Percentiles rank a stretch among this genome's conserved stretches.
Evolutionary conservation across 352 stramenopile species (phyloP).

Genomic region (Globisporangium rhizosaccharum): DNA sequence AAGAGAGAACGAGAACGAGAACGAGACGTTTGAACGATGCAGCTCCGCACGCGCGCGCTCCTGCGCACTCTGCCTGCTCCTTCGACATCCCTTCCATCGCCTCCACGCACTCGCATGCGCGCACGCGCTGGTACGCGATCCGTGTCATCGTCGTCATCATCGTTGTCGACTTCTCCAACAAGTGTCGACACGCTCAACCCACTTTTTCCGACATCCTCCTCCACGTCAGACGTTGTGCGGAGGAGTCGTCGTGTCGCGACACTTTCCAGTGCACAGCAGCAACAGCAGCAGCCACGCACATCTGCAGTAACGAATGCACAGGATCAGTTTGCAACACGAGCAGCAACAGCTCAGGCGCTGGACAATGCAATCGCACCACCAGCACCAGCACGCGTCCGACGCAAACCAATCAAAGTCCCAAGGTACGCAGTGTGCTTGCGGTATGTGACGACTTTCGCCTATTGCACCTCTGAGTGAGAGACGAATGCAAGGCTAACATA

Average conservation of each 20-base stretch:
- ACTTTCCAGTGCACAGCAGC: not conserved
- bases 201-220: not conserved
- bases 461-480: not conserved
- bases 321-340: not conserved
- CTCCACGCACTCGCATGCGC: no score
- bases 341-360: not conserved
- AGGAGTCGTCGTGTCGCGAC: not conserved
- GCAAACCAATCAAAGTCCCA: conserved; percentile 1
- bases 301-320: not conserved
- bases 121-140: not conserved
- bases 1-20: not conserved
- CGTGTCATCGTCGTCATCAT: not conserved
- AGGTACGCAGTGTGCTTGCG: not conserved
- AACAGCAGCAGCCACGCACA: not conserved
- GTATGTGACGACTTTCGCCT: not conserved
- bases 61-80: not conserved
- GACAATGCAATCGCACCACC: not conserved
- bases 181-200: not conserved
- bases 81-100: not conserved
- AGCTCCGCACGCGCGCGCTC: not conserved
- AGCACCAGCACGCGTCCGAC: not conserved
- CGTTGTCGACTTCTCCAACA: not conserved
- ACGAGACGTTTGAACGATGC: not conserved
- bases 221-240: not conserved
- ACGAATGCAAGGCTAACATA: not conserved